Evolutionary conservation across 2,329 filamentous ascomycete species (phyloP).

Genomic region (Pestalotiopsis sp.): DNA sequence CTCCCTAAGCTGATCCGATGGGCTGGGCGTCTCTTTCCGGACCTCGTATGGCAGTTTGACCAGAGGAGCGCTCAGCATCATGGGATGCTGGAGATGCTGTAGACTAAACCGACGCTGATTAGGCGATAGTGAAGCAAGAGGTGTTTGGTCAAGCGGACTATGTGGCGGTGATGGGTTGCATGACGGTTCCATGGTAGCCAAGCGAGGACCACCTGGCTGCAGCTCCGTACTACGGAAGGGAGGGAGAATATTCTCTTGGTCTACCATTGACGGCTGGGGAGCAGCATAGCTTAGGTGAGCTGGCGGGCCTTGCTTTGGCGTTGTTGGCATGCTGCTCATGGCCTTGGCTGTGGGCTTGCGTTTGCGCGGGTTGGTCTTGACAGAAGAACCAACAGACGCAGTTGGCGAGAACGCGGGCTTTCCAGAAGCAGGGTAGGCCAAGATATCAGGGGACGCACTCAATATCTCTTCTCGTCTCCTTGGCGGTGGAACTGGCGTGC

Average conservation of each 20-base stretch:
- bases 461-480: neutral
- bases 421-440: neutral
- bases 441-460: neutral
- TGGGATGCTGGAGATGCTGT: constrained; percentile 27
- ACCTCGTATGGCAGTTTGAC: constrained; percentile 24
- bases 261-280: neutral
- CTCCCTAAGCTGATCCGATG: constrained; percentile 31
- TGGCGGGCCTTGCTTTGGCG: neutral
- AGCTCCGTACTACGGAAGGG: constrained; percentile 27
- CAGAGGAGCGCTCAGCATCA: constrained; percentile 30
- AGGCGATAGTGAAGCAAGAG: constrained; percentile 16
- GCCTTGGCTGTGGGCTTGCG: constrained; percentile 44
- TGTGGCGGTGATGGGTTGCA: constrained; percentile 26
- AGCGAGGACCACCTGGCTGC: constrained; percentile 21
- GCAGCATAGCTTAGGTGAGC: neutral
- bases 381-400: constrained; percentile 52
- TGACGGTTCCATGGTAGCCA: constrained; percentile 30
- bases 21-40: constrained; percentile 30
- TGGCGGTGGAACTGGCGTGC: neutral
- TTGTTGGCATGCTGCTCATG: constrained; percentile 19
- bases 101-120: constrained; percentile 21
- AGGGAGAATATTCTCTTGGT: constrained; percentile 21
- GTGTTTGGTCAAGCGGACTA: constrained; percentile 18
- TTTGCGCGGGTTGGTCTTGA: constrained; percentile 50
- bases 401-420: neutral